Conservation (phyloP, 2,329 filamentous ascomycete species). For the Aspergillus bombycis region DNA sequence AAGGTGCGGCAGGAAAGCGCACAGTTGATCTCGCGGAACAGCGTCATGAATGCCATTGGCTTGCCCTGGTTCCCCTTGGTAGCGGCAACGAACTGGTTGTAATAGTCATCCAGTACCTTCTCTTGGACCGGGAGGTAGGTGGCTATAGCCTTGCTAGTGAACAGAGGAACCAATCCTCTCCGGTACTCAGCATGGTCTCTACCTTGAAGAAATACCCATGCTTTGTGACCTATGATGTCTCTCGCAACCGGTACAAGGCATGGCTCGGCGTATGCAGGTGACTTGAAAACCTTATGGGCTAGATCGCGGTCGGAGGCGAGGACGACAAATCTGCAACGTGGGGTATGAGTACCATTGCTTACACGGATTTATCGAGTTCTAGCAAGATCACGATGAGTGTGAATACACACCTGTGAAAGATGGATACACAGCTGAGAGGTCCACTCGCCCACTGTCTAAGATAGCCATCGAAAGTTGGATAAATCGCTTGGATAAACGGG, state of each 20-base stretch:
- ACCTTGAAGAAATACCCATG: conserved; percentile 92
- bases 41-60: conserved; percentile 76
- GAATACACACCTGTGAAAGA: conserved; percentile 82
- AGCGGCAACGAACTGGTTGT: conserved; percentile 70
- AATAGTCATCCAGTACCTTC: conserved; percentile 79
- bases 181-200: conserved; percentile 88
- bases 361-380: background rate
- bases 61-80: conserved; percentile 69
- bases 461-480: conserved; percentile 85
- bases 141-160: conserved; percentile 81
- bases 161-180: conserved; percentile 84
- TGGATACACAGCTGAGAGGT: conserved; percentile 87
- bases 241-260: conserved; percentile 86
- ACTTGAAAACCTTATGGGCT: conserved; percentile 89
- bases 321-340: conserved; percentile 73
- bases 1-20: conserved; percentile 88
- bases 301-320: conserved; percentile 89
- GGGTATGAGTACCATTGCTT: background rate
- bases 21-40: conserved; percentile 87
- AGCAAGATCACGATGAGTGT: background rate
- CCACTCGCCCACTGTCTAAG: conserved; percentile 83
- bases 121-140: conserved; percentile 87
- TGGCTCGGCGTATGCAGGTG: conserved; percentile 80
- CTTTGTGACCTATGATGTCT: conserved; percentile 81
- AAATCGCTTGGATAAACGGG: conserved; percentile 81